Conservation (phyloP, 2,329 filamentous ascomycete species). For the Stemphylium lycopersici region DNA sequence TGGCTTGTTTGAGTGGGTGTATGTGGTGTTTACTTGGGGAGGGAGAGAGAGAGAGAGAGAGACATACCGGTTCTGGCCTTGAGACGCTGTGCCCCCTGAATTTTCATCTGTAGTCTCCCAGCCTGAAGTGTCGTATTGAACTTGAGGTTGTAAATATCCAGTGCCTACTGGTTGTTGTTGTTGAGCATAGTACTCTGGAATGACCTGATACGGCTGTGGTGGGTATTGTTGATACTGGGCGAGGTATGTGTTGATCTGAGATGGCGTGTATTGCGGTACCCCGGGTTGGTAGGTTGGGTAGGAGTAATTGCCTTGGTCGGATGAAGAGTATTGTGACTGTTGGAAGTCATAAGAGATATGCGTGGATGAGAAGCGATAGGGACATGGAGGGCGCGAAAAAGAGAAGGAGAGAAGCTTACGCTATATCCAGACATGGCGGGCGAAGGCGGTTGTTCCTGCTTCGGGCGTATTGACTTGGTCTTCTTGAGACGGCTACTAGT, state of each 20-base stretch:
- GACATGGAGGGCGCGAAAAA: not conserved
- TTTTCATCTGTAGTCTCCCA: constrained; percentile 16
- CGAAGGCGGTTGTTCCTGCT: constrained; percentile 25
- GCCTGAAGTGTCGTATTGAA: constrained; percentile 16
- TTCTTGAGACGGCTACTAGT: constrained; percentile 14
- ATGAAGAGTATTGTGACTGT: constrained; percentile 26
- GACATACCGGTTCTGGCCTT: constrained; percentile 19
- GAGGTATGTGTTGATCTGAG: constrained; percentile 39
- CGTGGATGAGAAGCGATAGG: too few relatives aligned
- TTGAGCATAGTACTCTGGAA: constrained; percentile 32
- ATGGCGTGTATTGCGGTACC: constrained; percentile 41
- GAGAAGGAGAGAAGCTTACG: constrained; percentile 14
- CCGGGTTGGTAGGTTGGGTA: constrained; percentile 20
- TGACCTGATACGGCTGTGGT: constrained; percentile 34
- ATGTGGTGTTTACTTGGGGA: not conserved
- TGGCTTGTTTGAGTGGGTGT: not conserved
- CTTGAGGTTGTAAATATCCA: constrained; percentile 11
- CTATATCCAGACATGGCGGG: constrained; percentile 35
- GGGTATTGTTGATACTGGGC: constrained; percentile 40
- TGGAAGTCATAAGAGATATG: not conserved
- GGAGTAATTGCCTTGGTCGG: constrained; percentile 28
- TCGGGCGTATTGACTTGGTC: constrained; percentile 18
- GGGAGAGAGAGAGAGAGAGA: not conserved
- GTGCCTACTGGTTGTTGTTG: constrained; percentile 14
- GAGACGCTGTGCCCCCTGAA: not conserved